A percentile compares a stretch with the other conserved stretches of the same genome.
Conservation (phyloP, 805 yeast species). For the Candida namnaoensis region DNA sequence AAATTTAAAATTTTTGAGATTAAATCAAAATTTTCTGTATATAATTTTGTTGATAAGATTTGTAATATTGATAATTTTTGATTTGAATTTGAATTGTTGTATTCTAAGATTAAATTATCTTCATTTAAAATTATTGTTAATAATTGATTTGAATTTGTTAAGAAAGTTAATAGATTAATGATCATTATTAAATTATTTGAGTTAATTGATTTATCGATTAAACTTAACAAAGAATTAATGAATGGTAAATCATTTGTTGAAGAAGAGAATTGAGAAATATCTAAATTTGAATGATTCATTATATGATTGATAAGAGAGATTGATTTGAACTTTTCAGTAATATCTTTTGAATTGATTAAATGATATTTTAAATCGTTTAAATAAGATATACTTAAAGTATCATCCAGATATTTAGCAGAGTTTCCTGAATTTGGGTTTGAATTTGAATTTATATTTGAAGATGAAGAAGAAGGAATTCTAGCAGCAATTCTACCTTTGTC, state of each 20-base stretch:
- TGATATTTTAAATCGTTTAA: conserved; percentile 26
- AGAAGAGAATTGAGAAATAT: background rate
- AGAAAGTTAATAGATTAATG: conserved; percentile 3
- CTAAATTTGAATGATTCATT: conserved; percentile 18
- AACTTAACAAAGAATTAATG: conserved; percentile 8
- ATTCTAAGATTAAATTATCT: background rate
- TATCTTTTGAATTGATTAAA: conserved; percentile 33
- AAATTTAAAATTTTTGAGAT: conserved; percentile 11
- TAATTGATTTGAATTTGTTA: conserved; percentile 9
- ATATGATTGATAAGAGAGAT: conserved; percentile 35
- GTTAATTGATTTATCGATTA: background rate
- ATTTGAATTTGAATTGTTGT: conserved; percentile 4
- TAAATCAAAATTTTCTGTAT: conserved; percentile 14
- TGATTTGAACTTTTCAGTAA: conserved; percentile 42
- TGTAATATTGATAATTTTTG: background rate
- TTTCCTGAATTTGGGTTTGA: too few species aligned
- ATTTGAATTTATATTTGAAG: too few species aligned
- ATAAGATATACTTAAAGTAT: conserved; percentile 10
- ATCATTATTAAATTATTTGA: background rate
- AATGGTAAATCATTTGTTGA: conserved; percentile 8
- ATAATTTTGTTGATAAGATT: conserved; percentile 8
- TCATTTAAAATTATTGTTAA: too few species aligned
- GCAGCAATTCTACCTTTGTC: conserved; percentile 8
- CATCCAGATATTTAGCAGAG: conserved; percentile 4
- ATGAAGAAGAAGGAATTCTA: background rate